Evolutionary conservation across 805 yeast species (phyloP).

Genomic region (Limtongozyma cylindracea): DNA sequence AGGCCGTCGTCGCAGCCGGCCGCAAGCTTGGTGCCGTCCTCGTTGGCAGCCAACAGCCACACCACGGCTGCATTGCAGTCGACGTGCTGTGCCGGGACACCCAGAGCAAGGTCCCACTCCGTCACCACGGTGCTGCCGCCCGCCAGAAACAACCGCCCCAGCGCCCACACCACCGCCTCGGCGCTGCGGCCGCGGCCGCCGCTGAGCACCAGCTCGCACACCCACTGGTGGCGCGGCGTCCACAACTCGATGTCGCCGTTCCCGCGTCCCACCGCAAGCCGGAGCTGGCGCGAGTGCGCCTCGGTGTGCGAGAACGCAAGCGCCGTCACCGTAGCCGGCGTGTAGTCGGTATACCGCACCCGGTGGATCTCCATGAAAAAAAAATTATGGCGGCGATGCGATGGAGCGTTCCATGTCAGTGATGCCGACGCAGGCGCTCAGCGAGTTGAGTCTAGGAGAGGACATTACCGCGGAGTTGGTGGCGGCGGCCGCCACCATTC

Average conservation of each 20-base stretch:
- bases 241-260: slow-evolving; percentile 93
- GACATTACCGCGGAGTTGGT: too few relatives aligned
- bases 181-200: slow-evolving; percentile 72
- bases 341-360: slow-evolving; percentile 74
- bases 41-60: slow-evolving; percentile 64
- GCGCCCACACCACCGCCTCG: slow-evolving; percentile 74
- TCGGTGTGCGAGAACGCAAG: slow-evolving; percentile 44
- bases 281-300: slow-evolving; percentile 24
- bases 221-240: slow-evolving; percentile 72
- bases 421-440: too few relatives aligned
- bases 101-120: slow-evolving; percentile 72
- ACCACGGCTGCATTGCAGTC: slow-evolving; percentile 87
- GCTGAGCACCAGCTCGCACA: slow-evolving; percentile 40
- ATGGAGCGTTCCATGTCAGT: too few relatives aligned
- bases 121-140: slow-evolving; percentile 85
- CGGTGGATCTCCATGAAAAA: slow-evolving; percentile 70
- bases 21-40: slow-evolving; percentile 36
- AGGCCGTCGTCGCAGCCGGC: slow-evolving; percentile 93
- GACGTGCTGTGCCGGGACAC: slow-evolving; percentile 45
- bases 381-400: too few relatives aligned
- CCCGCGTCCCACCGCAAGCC: slow-evolving; percentile 78
- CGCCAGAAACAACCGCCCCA: slow-evolving; percentile 55
- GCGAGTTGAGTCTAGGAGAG: too few relatives aligned
- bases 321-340: slow-evolving; percentile 67
- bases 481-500: too few relatives aligned